Percentiles rank a stretch among this genome's conserved stretches.
Conservation (phyloP, 495 filamentous ascomycete genomes). For the Podospora bellae-mahoneyi region DNA sequence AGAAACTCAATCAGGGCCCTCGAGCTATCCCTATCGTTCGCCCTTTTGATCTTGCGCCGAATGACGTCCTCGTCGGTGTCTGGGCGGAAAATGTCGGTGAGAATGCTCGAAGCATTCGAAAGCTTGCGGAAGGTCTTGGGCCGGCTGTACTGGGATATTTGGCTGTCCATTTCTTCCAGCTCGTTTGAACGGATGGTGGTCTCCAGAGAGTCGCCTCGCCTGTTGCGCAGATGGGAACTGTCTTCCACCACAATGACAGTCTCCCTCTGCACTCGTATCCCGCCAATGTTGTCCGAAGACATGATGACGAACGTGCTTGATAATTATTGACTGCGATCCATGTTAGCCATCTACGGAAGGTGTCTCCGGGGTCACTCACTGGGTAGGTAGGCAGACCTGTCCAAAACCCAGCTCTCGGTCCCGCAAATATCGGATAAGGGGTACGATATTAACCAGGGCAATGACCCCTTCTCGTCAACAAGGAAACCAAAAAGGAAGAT, state of each 20-base stretch:
- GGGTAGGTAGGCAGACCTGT: too few relatives aligned
- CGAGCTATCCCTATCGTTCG: constrained; percentile 21
- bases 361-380: neutral
- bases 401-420: too few relatives aligned
- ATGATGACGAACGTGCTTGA: neutral
- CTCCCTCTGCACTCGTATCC: neutral
- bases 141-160: constrained; percentile 13
- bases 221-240: neutral
- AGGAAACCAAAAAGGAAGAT: neutral
- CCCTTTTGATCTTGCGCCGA: constrained; percentile 20
- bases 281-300: neutral
- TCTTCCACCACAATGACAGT: constrained; percentile 7
- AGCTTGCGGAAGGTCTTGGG: constrained; percentile 24
- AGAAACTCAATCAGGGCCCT: constrained; percentile 43
- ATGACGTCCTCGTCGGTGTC: constrained; percentile 24
- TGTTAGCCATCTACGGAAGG: neutral
- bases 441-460: neutral
- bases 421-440: neutral
- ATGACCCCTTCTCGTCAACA: neutral
- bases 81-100: constrained; percentile 28
- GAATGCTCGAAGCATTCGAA: constrained; percentile 23
- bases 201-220: neutral
- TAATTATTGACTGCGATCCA: neutral
- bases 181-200: constrained; percentile 6
- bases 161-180: constrained; percentile 13